Base-by-base conservation (phyloP, 2,329 filamentous ascomycete species). In the Penicillium brevicompactum region DNA sequence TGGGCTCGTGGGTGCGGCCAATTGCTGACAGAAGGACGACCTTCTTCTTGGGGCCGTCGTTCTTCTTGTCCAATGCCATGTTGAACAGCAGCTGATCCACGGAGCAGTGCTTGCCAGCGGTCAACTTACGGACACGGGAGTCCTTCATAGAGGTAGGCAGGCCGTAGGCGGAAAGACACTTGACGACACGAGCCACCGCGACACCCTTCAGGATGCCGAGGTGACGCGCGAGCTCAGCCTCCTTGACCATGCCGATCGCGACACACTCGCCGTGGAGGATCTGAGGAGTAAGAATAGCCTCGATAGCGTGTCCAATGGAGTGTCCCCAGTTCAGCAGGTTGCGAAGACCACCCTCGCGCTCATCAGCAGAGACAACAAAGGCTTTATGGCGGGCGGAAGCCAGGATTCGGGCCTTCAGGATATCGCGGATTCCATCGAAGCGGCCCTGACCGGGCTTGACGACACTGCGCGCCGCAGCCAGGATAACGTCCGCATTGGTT, bases 41-140 rank as follows among this genome's bases (percentile, higher is more conserved):
- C 77, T 96, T 97, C 82, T 99, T 99, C 75, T 93, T 92, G 56
- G 85, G 85, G 2, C 94, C 94, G 43, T 96, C 90, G 63, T 99
- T 99, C 81, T 99, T 99, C 83, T 99, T 99, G 77, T 99, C 94
- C 8, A 99, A 89, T 0, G 89, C 92, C 94, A 99, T 99, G 72
- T 96, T 96, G 62, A 88, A 83, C 53, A 99, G 82, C 49, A 99
- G 76, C 34, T 89, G 84, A 64, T 97, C 90, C 2, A 97, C 90
- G 0, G 90, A 88, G 71, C 94, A 99, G 61, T 85, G 82, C 76
- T 96, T 97, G 50, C 89, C 90, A 1, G 91, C 92, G 4, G 91
- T 92, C 58, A 94, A 78, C 67, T 88, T 90, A 42, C 88, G 83
- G 42, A 99, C 87, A 30, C 87, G 86, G 71, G 92, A 90, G 75